These are phyloP conservation scores for Hyphopichia homilentoma DNA, from an alignment of 805 yeast genomes.

Conservation along the genomic window DNA sequence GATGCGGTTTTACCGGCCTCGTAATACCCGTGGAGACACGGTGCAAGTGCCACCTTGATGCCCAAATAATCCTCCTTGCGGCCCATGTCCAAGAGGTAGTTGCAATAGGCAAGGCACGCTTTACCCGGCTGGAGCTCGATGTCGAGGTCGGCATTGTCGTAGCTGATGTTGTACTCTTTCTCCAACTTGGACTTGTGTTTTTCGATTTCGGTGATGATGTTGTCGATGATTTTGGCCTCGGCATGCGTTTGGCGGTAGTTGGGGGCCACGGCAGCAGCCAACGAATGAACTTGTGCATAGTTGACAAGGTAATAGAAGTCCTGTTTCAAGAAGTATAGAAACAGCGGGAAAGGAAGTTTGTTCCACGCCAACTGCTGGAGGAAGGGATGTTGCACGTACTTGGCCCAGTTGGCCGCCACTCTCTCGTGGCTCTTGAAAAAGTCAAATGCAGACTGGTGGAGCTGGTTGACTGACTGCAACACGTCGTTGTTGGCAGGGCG, in stretches of 20 bases:
- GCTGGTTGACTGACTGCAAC: slow-evolving; percentile 2
- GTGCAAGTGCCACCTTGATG: slow-evolving; percentile 64
- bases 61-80: slow-evolving; percentile 56
- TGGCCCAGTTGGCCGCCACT: slow-evolving; percentile 53
- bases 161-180: slow-evolving; percentile 36
- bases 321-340: slow-evolving; percentile 54
- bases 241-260: slow-evolving; percentile 46
- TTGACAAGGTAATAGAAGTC: slow-evolving; percentile 69
- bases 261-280: slow-evolving; percentile 63
- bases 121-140: slow-evolving; percentile 44
- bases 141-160: slow-evolving; percentile 37
- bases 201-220: slow-evolving; percentile 52
- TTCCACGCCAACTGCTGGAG: slow-evolving; percentile 51
- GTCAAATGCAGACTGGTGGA: slow-evolving; percentile 28
- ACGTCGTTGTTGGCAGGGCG: slow-evolving; percentile 3
- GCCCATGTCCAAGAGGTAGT: slow-evolving; percentile 55
- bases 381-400: slow-evolving; percentile 61
- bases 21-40: slow-evolving; percentile 72
- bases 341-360: slow-evolving; percentile 45
- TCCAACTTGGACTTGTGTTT: slow-evolving; percentile 51
- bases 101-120: slow-evolving; percentile 59
- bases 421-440: slow-evolving; percentile 55
- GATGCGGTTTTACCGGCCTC: slow-evolving; percentile 46
- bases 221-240: slow-evolving; percentile 47
- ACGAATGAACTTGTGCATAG: slow-evolving; percentile 62